Base-by-base conservation (phyloP, 768 basidiomycete species). In the Punctularia strigosozonata region DNA sequence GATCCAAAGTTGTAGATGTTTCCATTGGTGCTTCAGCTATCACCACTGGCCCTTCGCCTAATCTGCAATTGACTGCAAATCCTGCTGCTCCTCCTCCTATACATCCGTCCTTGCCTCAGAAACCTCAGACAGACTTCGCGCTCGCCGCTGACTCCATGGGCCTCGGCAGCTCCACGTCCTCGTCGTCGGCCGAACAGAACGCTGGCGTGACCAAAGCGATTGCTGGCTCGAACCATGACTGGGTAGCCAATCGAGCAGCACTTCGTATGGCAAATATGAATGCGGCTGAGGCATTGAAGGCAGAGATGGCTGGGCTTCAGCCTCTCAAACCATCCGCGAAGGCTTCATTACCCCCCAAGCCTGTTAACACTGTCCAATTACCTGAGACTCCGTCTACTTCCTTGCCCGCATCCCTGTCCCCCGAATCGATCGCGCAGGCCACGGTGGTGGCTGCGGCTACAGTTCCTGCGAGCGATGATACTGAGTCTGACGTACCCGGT, bases 241-340 rank as follows among this genome's bases (percentile, higher is more conserved):
- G 94, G 43, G 89, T 92, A 21, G 80, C 81, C 36, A 94, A 94
- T 58, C 77, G 89, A 30, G 75, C 77, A 46, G 87, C 85, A 19
- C 88, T 95, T 46, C 77, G 92, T 43, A 80, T 94, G 75, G 94
- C 94, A 21, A 98, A 98, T 55, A 76, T 98, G 77, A 88, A 78
- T 64, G 94, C 94, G 32, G 92, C 92, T 40, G 88, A 98, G 56
- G 74, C 81, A 57, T 68, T 98, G 50, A 92, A 88, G 62, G 90
- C 88, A 37, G 88, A 97, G 59, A 59, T 97, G 46, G 73, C 79
- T 46, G 74, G 77, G 17, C 53, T 66, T 32, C 46, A 58, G 38
- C 63, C 70, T 10, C 55, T 64, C 37, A 67, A 65, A 47, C 47
- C 59, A 12, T n/a, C n/a, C n/a, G n/a, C n/a, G n/a, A n/a, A n/a